Evolutionary conservation across 129 eudicot genomes (phyloP).

Genomic region (Gnaphalium uliginosum): DNA sequence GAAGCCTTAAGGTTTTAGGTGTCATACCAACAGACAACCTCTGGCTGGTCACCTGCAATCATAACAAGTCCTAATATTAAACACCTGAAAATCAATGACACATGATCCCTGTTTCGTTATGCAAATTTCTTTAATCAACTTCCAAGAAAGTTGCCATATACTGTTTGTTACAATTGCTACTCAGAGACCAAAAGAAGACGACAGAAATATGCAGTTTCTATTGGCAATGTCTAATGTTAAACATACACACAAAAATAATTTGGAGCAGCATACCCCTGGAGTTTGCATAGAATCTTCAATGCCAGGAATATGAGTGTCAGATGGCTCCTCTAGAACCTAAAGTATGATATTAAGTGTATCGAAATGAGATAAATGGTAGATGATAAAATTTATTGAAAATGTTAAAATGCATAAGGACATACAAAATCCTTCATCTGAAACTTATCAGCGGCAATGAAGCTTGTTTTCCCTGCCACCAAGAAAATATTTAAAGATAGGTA

Average conservation of each 20-base stretch:
- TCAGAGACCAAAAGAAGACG: background rate
- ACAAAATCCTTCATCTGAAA: constrained; percentile 69
- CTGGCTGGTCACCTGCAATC: constrained; percentile 56
- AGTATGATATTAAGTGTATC: constrained; percentile 2
- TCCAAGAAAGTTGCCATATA: background rate
- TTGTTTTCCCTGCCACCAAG: constrained; percentile 55
- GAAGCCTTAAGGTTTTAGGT: constrained; percentile 75
- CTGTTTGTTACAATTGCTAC: background rate
- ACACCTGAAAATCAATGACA: background rate
- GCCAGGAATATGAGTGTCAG: constrained; percentile 53
- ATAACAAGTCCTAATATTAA: constrained; percentile 1
- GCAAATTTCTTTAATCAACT: background rate
- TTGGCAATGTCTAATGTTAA: background rate
- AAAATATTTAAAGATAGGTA: background rate
- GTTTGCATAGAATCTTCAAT: constrained; percentile 32
- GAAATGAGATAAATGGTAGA: background rate
- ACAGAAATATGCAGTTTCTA: background rate
- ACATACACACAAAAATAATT: background rate
- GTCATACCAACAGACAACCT: constrained; percentile 87
- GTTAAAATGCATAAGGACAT: constrained; percentile 37
- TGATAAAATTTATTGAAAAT: background rate
- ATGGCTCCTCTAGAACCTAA: constrained; percentile 68
- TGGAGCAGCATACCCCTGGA: background rate
- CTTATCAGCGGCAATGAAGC: constrained; percentile 58
- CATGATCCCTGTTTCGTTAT: background rate